Percentiles rank a stretch among this genome's conserved stretches.
These are phyloP conservation scores for Aspergillus ochraceoroseus DNA, from an alignment of 2,329 filamentous ascomycete species.

Conservation along the genomic window DNA sequence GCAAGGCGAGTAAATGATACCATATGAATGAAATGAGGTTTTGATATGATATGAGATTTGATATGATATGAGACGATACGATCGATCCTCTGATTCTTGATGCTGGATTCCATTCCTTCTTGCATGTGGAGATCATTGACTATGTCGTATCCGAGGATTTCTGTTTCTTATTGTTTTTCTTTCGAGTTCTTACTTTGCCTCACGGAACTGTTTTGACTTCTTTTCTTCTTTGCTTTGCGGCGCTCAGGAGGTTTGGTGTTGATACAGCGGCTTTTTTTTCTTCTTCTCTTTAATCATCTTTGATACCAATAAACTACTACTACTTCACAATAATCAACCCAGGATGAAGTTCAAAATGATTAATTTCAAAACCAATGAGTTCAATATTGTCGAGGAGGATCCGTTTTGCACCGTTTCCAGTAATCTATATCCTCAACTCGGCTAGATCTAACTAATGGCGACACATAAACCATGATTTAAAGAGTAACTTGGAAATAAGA, in stretches of 20 bases:
- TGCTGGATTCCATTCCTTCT: background rate
- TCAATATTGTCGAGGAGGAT: conserved; percentile 10
- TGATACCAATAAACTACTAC: too few species aligned
- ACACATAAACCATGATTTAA: conserved; percentile 47
- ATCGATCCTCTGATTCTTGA: too few species aligned
- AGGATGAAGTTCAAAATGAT: conserved; percentile 22
- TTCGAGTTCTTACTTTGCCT: too few species aligned
- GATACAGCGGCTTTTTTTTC: background rate
- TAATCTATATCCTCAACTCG: conserved; percentile 21
- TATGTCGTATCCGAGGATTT: too few species aligned
- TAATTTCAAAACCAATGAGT: conserved; percentile 13
- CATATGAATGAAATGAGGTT: background rate
- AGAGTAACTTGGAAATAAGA: conserved; percentile 15
- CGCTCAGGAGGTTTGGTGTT: too few species aligned
- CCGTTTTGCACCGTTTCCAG: conserved; percentile 16
- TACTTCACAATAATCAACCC: too few species aligned
- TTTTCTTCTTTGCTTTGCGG: too few species aligned
- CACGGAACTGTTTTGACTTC: too few species aligned
- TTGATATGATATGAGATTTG: background rate
- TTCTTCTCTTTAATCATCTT: too few species aligned
- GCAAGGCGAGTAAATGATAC: conserved; percentile 21
- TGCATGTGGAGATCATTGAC: background rate
- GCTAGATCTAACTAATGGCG: conserved; percentile 23
- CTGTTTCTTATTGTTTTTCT: too few species aligned
- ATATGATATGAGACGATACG: too few species aligned